Percentiles rank a stretch among this genome's conserved stretches.
phyloP scores from a whole-genome alignment of 2,329 filamentous ascomycete genomes.

The Botrytis byssoidea region DNA sequence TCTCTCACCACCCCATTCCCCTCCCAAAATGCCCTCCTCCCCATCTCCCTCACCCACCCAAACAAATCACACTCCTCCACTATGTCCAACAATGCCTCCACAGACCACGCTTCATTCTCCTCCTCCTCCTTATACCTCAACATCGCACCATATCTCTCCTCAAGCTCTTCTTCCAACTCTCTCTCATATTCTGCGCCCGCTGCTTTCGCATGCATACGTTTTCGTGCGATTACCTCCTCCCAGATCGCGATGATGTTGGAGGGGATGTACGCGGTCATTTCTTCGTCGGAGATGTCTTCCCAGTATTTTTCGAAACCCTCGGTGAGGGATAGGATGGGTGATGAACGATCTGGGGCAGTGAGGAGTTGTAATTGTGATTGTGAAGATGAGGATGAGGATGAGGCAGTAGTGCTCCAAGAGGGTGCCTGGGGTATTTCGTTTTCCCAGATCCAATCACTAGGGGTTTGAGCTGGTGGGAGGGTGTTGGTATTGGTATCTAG shows the following conservation, averaged over 20 bases:
- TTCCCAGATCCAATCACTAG: too few species aligned
- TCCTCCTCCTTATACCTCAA: neutral
- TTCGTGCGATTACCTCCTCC: rapidly evolving
- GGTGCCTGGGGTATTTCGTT: rapidly evolving
- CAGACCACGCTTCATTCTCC: neutral
- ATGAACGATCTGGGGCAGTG: too few species aligned
- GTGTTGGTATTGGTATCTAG: neutral
- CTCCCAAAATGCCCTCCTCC: neutral
- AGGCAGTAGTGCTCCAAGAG: too few species aligned
- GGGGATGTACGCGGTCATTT: neutral
- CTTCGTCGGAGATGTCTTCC: neutral
- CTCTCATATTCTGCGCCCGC: neutral
- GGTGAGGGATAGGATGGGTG: neutral
- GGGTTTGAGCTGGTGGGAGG: neutral
- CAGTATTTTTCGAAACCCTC: neutral
- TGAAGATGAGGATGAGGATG: too few species aligned
- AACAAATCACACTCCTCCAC: neutral
- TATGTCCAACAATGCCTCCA: neutral
- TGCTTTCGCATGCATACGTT: neutral
- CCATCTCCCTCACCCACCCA: neutral
- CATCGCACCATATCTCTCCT: neutral
- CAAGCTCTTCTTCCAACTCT: neutral
- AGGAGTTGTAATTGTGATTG: too few species aligned
- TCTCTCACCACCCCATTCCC: neutral
- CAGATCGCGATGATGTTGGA: neutral